phyloP scores from a whole-genome alignment of 768 basidiomycete species.

The Hygrophorus pudorinus region DNA sequence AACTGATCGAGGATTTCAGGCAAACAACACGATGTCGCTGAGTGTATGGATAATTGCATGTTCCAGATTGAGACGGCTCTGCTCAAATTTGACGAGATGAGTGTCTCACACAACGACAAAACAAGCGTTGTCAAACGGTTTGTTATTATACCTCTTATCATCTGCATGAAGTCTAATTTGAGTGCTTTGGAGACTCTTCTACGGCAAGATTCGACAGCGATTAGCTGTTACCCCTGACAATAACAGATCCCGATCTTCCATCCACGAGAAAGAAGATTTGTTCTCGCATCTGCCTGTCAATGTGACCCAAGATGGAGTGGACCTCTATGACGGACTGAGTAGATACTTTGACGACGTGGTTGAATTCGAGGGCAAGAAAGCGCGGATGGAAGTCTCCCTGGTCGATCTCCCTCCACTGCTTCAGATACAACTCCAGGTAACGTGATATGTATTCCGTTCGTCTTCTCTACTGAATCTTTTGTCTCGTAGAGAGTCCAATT shows the following conservation, averaged over 20 bases:
- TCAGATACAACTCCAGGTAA: constrained; percentile 92
- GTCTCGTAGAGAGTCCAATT: constrained; percentile 76
- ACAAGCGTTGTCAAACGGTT: constrained; percentile 81
- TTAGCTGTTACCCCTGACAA: constrained; percentile 27
- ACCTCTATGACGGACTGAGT: constrained; percentile 89
- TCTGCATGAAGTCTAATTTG: background rate
- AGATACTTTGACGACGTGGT: constrained; percentile 85
- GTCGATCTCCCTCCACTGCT: constrained; percentile 83
- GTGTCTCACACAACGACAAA: constrained; percentile 39
- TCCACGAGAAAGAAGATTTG: constrained; percentile 82
- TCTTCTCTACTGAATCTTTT: constrained; percentile 4
- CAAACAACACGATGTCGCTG: constrained; percentile 94
- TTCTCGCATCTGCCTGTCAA: constrained; percentile 94
- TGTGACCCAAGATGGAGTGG: constrained; percentile 79
- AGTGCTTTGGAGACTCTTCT: constrained; percentile 47
- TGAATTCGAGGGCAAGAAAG: constrained; percentile 81
- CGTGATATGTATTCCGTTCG: constrained; percentile 10
- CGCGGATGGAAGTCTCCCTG: constrained; percentile 77
- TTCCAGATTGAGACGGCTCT: constrained; percentile 95
- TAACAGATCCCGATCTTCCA: constrained; percentile 36
- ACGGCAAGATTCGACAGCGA: constrained; percentile 69
- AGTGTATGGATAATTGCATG: constrained; percentile 99
- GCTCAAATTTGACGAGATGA: constrained; percentile 55
- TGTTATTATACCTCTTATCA: constrained; percentile 1
- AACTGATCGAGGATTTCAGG: constrained; percentile 33